Base-by-base conservation (phyloP, 371 early-diverging fungal genomes). In the Phascolomyces articulosus region DNA sequence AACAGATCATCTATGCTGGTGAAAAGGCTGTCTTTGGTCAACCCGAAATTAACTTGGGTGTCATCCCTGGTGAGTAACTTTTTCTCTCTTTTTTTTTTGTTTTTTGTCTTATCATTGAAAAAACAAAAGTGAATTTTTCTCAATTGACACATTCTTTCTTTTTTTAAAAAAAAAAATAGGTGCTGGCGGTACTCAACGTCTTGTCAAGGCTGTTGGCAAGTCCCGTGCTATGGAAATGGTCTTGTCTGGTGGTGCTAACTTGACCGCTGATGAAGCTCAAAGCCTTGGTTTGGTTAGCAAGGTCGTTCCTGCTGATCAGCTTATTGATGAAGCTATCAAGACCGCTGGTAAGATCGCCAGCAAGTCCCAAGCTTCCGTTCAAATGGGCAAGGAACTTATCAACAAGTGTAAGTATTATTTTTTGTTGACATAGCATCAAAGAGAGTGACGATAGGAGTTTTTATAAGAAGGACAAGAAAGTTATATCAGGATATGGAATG, bases 201-300 rank as follows among this genome's bases (percentile, higher is more conserved):
- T 98, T 71, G 92, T 93, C 61, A 89, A 89, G 72, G 97, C 96
- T 47, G 90, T 98, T 67, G 99, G 99, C 69, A 98, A 98, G 85
- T 92, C 96, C 57, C 96, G 96, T 89, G 97, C 98, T 49, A 98
- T 98, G 99, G 97, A 98, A 78, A 88, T 96, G 83, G 83, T 92
- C 62, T 86, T 98, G 69, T 91, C 95, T 31, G 99, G 99, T 55
- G 82, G 82, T 20, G 80, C 88, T 70, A 92, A 93, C 77, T 80
- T 96, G 78, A 85, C 79, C 44, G 99, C 99, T 20, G 78, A 84
- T 59, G 98, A 98, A 75, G 99, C 99, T 44, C 88, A 91, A 72
- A 63, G 78, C 47, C 83, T 54, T 75, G 84, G 93, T 41, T 85
- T 98, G 58, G 97, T 98, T 44, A 93, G 96, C 77, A 87, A 87